These are phyloP conservation scores for Phytophthora capsici DNA, from an alignment of 352 stramenopile species.

Conservation along the genomic window DNA sequence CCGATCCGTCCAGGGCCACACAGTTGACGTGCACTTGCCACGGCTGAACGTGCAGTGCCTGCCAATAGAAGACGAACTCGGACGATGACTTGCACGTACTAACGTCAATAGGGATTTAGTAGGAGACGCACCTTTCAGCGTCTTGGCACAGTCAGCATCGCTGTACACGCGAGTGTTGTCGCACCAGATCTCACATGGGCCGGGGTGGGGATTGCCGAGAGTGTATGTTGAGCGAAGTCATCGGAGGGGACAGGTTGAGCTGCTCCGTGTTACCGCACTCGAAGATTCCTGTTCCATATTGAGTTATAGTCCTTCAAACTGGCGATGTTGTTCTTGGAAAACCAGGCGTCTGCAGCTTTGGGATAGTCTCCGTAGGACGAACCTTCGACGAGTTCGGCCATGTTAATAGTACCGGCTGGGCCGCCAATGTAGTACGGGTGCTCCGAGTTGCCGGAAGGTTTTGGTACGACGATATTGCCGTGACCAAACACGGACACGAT, in stretches of 20 bases:
- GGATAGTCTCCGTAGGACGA: neutral
- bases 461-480: neutral
- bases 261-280: neutral
- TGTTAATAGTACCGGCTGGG: neutral
- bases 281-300: neutral
- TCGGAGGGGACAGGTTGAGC: neutral
- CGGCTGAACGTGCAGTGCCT: slow-evolving; percentile 42
- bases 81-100: slow-evolving; percentile 31
- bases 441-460: neutral
- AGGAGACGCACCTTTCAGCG: slow-evolving; percentile 2
- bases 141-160: too few species aligned
- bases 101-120: slow-evolving; percentile 46
- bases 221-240: neutral
- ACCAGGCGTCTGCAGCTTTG: neutral
- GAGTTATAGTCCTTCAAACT: neutral
- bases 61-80: slow-evolving; percentile 51
- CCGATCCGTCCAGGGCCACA: slow-evolving; percentile 26
- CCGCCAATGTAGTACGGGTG: neutral
- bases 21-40: slow-evolving; percentile 60
- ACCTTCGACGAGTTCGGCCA: neutral
- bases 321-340: neutral
- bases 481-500: neutral
- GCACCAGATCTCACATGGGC: neutral
- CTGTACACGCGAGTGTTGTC: neutral
- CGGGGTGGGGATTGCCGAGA: neutral